Evolutionary conservation across 345 rosid genomes (phyloP), one percentile per base, ranked within the genome.

Genomic region (Populus alba): DNA sequence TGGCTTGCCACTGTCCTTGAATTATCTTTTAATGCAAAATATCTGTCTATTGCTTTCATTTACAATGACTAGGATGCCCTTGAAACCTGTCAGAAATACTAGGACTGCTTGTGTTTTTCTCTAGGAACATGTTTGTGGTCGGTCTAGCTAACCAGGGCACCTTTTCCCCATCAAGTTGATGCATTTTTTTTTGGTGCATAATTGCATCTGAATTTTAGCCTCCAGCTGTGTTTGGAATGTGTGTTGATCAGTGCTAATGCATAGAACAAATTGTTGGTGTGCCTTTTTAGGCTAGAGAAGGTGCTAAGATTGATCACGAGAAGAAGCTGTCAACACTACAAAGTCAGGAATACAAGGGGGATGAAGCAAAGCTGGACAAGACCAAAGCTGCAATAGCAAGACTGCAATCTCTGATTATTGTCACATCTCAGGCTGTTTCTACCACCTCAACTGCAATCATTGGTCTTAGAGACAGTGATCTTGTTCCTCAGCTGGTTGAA

Each of bases 331-430:
- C 97, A 5, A 85, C 87, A 7, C 86, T 96, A 77, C 99, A 96
- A 86, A 92, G 93, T 77, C 98, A 92, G 79, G 99, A 96, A 85
- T 89, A 90, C 86, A 96, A 92, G 81, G 99, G 98, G 25, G 93
- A 89, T 82, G 97, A 90, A 76, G 67, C 85, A 18, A 96, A 96
- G 89, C 75, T 94, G 39, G 95, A 92, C 88, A 96, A 94, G 87
- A 94, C 98, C 7, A 94, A 92, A 86, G 87, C 90, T 57, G 83
- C 98, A 11, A 86, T 96, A 83, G 77, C 81, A 68, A 90, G 85
- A 87, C 82, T 94, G 80, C 99, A 96, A 66, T 87, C 98, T 72
- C 86, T 89, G 22, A 91, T 94, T 70, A 74, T 82, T 38, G 98
- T 96, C 70, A 91, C 98, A 0, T 94, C 99, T 12, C 93, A 86